Conservation (phyloP, 2,329 filamentous ascomycete genomes). For the Talaromyces sp. region DNA sequence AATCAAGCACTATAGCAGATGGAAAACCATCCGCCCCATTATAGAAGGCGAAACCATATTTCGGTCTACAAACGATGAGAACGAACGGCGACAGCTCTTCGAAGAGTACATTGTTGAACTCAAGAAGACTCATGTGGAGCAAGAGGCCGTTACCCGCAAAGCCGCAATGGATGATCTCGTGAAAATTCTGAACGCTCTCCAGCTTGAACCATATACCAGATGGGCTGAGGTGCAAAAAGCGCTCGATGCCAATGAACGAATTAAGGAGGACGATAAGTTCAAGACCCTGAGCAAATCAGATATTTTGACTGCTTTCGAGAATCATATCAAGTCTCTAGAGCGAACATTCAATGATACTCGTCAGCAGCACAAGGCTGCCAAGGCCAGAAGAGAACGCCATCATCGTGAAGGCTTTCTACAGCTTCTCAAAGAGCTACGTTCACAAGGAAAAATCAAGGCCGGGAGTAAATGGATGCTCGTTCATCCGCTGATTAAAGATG, state of each 20-base stretch:
- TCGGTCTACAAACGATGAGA: constrained; percentile 80
- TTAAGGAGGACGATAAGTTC: constrained; percentile 80
- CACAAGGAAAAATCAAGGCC: constrained; percentile 77
- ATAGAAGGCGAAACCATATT: constrained; percentile 96
- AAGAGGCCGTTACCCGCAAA: constrained; percentile 66
- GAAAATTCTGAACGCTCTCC: constrained; percentile 69
- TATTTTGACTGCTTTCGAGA: constrained; percentile 87
- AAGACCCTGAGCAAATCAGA: constrained; percentile 81
- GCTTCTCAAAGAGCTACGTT: constrained; percentile 69
- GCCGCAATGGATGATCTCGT: constrained; percentile 80
- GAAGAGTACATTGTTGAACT: constrained; percentile 87
- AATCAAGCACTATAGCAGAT: constrained; percentile 93
- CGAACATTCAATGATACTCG: constrained; percentile 84
- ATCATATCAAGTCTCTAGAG: constrained; percentile 89
- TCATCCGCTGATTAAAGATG: constrained; percentile 67
- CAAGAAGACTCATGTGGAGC: constrained; percentile 72
- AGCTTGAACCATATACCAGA: constrained; percentile 87
- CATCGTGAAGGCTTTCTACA: constrained; percentile 74
- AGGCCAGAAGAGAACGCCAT: constrained; percentile 76
- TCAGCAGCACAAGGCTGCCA: constrained; percentile 79
- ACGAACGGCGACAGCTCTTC: constrained; percentile 82
- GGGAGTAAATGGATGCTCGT: constrained; percentile 87
- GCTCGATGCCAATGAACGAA: constrained; percentile 71
- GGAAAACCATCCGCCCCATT: constrained; percentile 91
- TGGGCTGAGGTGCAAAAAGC: constrained; percentile 86